These are phyloP conservation scores for Lagenaria siceraria DNA, from an alignment of 306 rosid species.

Conservation along the genomic window DNA sequence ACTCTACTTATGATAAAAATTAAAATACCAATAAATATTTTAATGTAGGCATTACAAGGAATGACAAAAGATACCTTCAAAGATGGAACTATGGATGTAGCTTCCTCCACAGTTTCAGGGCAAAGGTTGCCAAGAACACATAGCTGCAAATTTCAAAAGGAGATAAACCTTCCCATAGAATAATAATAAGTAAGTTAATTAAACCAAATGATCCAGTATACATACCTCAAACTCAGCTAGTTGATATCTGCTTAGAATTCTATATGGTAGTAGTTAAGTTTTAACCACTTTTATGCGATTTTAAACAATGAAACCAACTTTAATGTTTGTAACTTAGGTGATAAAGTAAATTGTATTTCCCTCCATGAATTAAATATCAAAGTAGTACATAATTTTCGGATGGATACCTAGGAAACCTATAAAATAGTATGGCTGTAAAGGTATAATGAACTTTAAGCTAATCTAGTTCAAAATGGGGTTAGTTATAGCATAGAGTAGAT, in stretches of 20 bases:
- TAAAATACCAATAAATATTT: not conserved
- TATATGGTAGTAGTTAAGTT: slow-evolving; percentile 46
- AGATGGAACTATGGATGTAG: slow-evolving; percentile 94
- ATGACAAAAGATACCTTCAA: slow-evolving; percentile 48
- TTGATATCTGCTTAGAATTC: slow-evolving; percentile 80
- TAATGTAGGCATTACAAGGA: not conserved
- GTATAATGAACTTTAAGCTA: not conserved
- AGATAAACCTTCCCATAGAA: not conserved
- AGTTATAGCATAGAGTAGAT: not conserved
- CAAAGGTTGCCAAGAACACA: slow-evolving; percentile 99
- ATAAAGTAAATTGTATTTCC: not conserved
- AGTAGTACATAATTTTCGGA: not conserved
- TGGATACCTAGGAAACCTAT: not conserved
- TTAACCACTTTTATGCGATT: slow-evolving; percentile 7
- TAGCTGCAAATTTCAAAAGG: slow-evolving; percentile 39
- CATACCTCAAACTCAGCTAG: slow-evolving; percentile 91
- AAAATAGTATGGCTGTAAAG: not conserved
- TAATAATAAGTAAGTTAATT: not conserved
- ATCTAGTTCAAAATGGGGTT: not conserved
- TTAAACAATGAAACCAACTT: not conserved
- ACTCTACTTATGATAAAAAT: not conserved
- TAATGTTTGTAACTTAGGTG: not conserved
- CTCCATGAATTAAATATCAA: not conserved
- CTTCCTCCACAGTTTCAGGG: slow-evolving; percentile 99
- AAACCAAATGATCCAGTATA: not conserved